phyloP scores from a whole-genome alignment of 345 rosid genomes.

The Eucalyptus coolabah region DNA sequence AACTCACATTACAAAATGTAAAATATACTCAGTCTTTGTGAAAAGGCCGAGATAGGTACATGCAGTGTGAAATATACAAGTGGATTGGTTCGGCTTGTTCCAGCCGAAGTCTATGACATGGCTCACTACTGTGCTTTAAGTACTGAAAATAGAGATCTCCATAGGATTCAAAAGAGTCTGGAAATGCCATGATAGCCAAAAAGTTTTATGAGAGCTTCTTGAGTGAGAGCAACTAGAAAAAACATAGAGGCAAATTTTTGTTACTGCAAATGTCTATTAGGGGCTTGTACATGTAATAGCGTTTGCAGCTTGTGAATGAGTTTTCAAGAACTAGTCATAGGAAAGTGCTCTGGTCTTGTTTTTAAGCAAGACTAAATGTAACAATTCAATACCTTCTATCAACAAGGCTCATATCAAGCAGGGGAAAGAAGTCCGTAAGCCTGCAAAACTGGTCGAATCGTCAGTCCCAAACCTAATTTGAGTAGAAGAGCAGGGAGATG shows the following conservation, averaged over 20 bases:
- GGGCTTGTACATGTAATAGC: background rate
- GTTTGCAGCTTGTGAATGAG: background rate
- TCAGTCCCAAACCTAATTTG: background rate
- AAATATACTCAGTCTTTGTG: background rate
- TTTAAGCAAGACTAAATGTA: background rate
- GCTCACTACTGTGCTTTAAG: background rate
- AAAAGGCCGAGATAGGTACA: background rate
- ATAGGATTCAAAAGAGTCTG: background rate
- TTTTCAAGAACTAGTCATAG: background rate
- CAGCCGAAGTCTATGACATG: background rate
- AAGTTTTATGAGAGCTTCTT: background rate
- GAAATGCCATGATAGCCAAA: background rate
- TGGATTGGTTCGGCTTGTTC: background rate
- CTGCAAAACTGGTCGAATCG: background rate
- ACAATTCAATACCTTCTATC: background rate
- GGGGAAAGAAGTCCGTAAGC: background rate
- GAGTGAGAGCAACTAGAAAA: background rate
- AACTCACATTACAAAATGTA: background rate
- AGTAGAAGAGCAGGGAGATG: background rate
- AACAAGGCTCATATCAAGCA: background rate
- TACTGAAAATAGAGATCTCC: background rate
- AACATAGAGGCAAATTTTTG: background rate
- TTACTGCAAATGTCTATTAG: background rate
- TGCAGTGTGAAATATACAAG: background rate
- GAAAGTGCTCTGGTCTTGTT: background rate